These are phyloP conservation scores for Taphrina flavorubra DNA, from an alignment of 1,139 yeast genomes.

Conservation along the genomic window DNA sequence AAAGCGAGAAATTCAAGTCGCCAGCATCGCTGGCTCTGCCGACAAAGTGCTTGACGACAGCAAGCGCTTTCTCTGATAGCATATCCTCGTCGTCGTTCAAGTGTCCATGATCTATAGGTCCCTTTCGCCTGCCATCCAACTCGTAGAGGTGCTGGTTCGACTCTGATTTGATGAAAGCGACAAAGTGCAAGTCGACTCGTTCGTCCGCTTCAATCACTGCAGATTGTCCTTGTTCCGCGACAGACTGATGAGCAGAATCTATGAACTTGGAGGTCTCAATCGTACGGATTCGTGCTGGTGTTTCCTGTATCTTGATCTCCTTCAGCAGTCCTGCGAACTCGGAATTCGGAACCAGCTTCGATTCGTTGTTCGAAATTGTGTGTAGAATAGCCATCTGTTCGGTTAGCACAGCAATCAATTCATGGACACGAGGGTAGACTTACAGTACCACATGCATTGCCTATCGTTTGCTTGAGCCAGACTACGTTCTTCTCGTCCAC, in stretches of 20 bases:
- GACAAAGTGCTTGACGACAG: constrained; percentile 70
- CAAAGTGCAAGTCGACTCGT: constrained; percentile 74
- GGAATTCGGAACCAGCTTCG: constrained; percentile 51
- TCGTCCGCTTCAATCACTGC: constrained; percentile 75
- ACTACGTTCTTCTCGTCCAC: constrained; percentile 47
- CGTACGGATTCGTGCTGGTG: constrained; percentile 56
- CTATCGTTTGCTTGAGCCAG: constrained; percentile 85
- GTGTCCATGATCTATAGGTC: constrained; percentile 71
- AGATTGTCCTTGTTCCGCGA: constrained; percentile 75
- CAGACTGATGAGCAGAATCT: constrained; percentile 63
- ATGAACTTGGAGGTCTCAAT: constrained; percentile 58
- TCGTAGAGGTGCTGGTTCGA: constrained; percentile 64
- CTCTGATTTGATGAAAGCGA: constrained; percentile 67
- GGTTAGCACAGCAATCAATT: neutral
- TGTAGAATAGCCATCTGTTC: constrained; percentile 74
- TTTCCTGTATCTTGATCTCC: constrained; percentile 49
- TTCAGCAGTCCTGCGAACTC: constrained; percentile 50
- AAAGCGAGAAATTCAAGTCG: constrained; percentile 51
- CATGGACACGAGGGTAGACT: neutral
- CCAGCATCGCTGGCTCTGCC: constrained; percentile 51
- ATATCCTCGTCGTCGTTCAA: constrained; percentile 59
- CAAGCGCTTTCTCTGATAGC: constrained; percentile 59
- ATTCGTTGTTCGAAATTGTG: constrained; percentile 66
- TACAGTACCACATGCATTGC: constrained; percentile 87
- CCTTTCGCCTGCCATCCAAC: constrained; percentile 84